phyloP scores from a whole-genome alignment of 2,329 filamentous ascomycete genomes.

The Fusarium sulawesiense region DNA sequence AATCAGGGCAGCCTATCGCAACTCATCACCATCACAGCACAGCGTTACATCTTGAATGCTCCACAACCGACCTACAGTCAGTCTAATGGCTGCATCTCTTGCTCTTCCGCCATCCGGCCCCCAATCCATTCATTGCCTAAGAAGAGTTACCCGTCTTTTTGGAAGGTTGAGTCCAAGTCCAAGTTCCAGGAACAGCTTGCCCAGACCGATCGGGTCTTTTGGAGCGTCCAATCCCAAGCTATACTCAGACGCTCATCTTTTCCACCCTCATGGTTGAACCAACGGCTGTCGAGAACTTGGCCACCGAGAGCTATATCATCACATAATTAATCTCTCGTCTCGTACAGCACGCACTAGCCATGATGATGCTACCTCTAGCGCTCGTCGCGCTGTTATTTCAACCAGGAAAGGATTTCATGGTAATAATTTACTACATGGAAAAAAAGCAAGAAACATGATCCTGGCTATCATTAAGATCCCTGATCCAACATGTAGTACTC shows the following conservation, averaged over 20 bases:
- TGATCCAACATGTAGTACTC: conserved; percentile 12
- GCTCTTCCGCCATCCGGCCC: conserved; percentile 20
- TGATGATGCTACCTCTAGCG: background rate
- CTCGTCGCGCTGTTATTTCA: background rate
- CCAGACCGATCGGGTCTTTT: conserved; percentile 19
- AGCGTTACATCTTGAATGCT: conserved; percentile 34
- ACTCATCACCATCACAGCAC: conserved; percentile 27
- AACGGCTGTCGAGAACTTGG: conserved; percentile 33
- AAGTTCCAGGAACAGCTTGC: conserved; percentile 41
- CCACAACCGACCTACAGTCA: conserved; percentile 6
- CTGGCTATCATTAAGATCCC: conserved; percentile 23
- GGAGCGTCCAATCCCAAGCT: conserved; percentile 41
- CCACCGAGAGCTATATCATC: conserved; percentile 32
- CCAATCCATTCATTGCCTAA: conserved; percentile 28
- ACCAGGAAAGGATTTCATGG: background rate
- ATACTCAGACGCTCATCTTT: conserved; percentile 42
- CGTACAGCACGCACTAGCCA: conserved; percentile 15
- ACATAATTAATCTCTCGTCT: conserved; percentile 30
- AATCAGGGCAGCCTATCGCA: conserved; percentile 36
- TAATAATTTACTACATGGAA: background rate
- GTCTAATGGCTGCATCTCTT: conserved; percentile 17
- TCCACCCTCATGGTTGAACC: conserved; percentile 34
- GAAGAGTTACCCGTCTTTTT: conserved; percentile 19
- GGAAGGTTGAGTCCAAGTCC: conserved; percentile 21
- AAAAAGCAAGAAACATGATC: conserved; percentile 28